Conservation (phyloP, 768 basidiomycete genomes). For the Pleurotus cornucopiae region DNA sequence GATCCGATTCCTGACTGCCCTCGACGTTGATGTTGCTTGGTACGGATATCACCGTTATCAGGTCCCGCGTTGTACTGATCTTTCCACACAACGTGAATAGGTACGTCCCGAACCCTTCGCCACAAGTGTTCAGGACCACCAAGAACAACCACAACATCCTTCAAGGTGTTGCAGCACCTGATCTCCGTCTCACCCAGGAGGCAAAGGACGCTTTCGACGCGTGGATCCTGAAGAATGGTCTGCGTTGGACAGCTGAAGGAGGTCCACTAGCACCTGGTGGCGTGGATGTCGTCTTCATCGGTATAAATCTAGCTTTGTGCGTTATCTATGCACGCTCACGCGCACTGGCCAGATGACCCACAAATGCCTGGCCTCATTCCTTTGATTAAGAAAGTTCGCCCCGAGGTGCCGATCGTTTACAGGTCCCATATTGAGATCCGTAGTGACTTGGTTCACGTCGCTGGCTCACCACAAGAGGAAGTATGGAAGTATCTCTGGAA, state of each 20-base stretch:
- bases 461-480: slow-evolving; percentile 81
- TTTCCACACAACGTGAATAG: slow-evolving; percentile 28
- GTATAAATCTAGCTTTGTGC: slow-evolving; percentile 28
- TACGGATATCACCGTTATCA: slow-evolving; percentile 35
- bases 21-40: slow-evolving; percentile 85
- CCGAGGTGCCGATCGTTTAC: slow-evolving; percentile 86
- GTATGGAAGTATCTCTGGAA: slow-evolving; percentile 97
- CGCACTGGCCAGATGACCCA: slow-evolving; percentile 57
- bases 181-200: slow-evolving; percentile 71
- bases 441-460: slow-evolving; percentile 78
- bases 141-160: slow-evolving; percentile 96
- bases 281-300: slow-evolving; percentile 87
- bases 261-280: slow-evolving; percentile 82
- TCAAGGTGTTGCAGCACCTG: slow-evolving; percentile 84
- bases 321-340: not conserved
- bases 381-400: slow-evolving; percentile 79
- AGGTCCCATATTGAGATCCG: slow-evolving; percentile 95
- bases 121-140: slow-evolving; percentile 87
- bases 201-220: slow-evolving; percentile 78
- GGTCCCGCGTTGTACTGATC: not conserved
- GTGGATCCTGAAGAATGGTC: slow-evolving; percentile 88
- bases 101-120: slow-evolving; percentile 88
- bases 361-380: slow-evolving; percentile 95
- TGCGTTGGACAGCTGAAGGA: slow-evolving; percentile 83
- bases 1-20: slow-evolving; percentile 74